Base-by-base conservation (phyloP, 2,329 filamentous ascomycete species). In the Colletotrichum coccodes region DNA sequence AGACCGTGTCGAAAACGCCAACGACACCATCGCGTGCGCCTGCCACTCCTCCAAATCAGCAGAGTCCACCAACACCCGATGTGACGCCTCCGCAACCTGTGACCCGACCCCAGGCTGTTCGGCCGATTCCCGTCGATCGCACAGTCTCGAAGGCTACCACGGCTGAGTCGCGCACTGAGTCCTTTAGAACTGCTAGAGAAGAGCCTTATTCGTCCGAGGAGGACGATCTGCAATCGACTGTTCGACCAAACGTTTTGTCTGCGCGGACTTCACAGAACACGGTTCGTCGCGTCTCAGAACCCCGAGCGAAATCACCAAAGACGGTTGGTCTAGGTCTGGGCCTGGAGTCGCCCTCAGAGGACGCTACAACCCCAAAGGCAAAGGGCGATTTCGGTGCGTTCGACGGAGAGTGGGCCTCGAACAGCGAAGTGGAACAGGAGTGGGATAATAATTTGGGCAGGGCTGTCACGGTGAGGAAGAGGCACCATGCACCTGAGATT, bases 21-120 rank as follows among this genome's bases (percentile, higher is more conserved):
- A 82, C 60, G 78, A 79, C 79, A 49, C 77, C 79, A 60, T 75
- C 76, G 56, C 69, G 61, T 44, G 64, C 83, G 11, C 86, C 86
- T n/a, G 82, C 83, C 62, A 93, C 91, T 6, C 90, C 91, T 57
- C 86, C 89, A 32, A 88, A 89, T 71, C 88, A 91, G 71, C 86
- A 86, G 74, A 92, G 89, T 73, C 91, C 91, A 18, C 92, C 91
- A 36, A 94, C 92, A 3, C 92, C 92, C 38, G 92, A 94, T 79
- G 87, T 92, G 52, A 94, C 92, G 18, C 92, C 92, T 60, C 92
- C 92, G 40, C 86, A 89, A 68, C 78, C 79, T 49, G 75, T 77
- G 54, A 78, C 78, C 42, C 83, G 83, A 65, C 79, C 84, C 18
- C 83, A 81, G 74, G 75, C 80, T 60, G 75, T 83, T 52, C 86